Evolutionary conservation across 1,139 yeast species (phyloP).

Genomic region (Sugiyamaella novakii): DNA sequence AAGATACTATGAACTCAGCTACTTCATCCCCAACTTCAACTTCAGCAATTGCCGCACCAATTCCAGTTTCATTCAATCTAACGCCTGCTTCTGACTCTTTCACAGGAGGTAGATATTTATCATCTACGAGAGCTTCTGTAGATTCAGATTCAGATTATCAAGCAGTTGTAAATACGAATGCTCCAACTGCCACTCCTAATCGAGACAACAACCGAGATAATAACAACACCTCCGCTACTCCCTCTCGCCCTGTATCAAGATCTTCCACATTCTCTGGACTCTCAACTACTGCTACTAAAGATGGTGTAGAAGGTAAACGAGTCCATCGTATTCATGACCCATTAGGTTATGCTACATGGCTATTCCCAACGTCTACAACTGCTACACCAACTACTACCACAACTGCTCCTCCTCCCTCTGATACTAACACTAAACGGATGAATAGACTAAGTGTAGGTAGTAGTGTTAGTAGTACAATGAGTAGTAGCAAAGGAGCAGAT

Average conservation of each 20-base stretch:
- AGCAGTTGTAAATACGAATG: slow-evolving; percentile 18
- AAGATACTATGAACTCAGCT: slow-evolving; percentile 6
- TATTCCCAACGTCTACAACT: slow-evolving; percentile 23
- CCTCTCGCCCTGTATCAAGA: slow-evolving; percentile 60
- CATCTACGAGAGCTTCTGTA: slow-evolving; percentile 38
- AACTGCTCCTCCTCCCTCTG: slow-evolving; percentile 12
- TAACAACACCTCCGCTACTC: slow-evolving; percentile 21
- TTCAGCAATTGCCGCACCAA: slow-evolving; percentile 19
- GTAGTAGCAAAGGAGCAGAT: neutral
- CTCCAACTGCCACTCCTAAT: neutral
- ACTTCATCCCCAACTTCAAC: slow-evolving; percentile 14
- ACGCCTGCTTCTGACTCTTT: slow-evolving; percentile 25
- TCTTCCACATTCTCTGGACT: slow-evolving; percentile 65
- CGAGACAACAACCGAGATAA: slow-evolving; percentile 13
- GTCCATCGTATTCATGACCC: slow-evolving; percentile 52
- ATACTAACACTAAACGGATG: slow-evolving; percentile 3
- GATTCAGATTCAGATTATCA: slow-evolving; percentile 43
- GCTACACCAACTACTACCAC: slow-evolving; percentile 21
- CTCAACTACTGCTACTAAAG: slow-evolving; percentile 72
- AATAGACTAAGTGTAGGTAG: slow-evolving; percentile 15
- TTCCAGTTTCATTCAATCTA: slow-evolving; percentile 19
- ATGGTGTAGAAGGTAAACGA: slow-evolving; percentile 67
- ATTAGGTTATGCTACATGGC: slow-evolving; percentile 36
- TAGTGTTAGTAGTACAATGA: slow-evolving; percentile 7
- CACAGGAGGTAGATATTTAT: slow-evolving; percentile 21